These are phyloP conservation scores for Gossypium davidsonii DNA, from an alignment of 441 rosid genomes.

Conservation along the genomic window DNA sequence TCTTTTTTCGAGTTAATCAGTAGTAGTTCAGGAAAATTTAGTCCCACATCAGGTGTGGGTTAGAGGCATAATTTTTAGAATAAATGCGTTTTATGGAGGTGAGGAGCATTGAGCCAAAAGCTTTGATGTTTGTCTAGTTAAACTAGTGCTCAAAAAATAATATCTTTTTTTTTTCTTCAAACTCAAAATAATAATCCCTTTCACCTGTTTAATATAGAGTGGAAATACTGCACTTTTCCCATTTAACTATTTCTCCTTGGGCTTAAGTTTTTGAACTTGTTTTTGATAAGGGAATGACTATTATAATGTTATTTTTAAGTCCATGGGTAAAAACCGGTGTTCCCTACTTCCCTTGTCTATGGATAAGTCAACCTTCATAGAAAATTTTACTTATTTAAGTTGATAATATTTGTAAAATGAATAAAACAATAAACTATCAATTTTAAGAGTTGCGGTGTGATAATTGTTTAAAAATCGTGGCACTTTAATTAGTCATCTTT, in stretches of 20 bases:
- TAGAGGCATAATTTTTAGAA: conserved; percentile 26
- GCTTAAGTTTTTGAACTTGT: background rate
- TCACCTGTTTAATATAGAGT: background rate
- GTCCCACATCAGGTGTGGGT: conserved; percentile 20
- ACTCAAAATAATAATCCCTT: background rate
- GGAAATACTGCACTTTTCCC: background rate
- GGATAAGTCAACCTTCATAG: too few species aligned
- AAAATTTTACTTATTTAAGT: too few species aligned
- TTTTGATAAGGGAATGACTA: background rate
- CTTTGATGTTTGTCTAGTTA: background rate
- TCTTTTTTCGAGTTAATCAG: background rate
- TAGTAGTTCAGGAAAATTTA: conserved; percentile 20
- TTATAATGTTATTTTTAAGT: too few species aligned
- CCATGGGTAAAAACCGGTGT: too few species aligned
- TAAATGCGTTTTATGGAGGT: conserved; percentile 19
- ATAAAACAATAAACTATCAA: too few species aligned
- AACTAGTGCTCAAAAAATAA: background rate
- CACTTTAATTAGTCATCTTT: too few species aligned
- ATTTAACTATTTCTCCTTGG: background rate
- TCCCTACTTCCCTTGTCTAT: too few species aligned
- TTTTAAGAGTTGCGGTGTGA: too few species aligned
- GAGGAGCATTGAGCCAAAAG: conserved; percentile 3
- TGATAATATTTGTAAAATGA: too few species aligned
- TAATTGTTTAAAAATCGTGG: too few species aligned
- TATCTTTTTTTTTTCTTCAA: background rate